Base-by-base conservation (phyloP, 2,329 filamentous ascomycete species). In the Monosporascus sp. region DNA sequence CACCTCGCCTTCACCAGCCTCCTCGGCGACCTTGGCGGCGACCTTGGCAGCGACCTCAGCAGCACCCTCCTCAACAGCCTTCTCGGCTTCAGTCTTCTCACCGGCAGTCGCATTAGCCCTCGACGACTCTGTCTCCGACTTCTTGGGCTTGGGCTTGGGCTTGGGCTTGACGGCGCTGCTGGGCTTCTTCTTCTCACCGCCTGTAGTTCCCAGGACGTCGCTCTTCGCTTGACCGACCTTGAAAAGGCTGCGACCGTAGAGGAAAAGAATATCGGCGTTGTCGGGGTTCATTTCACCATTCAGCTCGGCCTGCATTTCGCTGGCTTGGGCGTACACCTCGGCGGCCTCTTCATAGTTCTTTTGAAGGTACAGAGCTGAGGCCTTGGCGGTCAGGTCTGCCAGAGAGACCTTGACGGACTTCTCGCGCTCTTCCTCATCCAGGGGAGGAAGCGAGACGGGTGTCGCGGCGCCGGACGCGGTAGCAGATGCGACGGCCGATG, bases 141-240 rank as follows among this genome's bases (percentile, higher is more conserved):
- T 75, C 66, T 61, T 70, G 50, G 60, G 67, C 64, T 68, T 74
- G 56, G 66, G 52, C 65, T 68, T 74, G 56, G 66, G 53, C 65
- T 70, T 70, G 49, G 65, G 53, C 65, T 70, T 70, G 49, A 65
- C 65, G 58, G 71, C 63, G 58, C 75, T 68, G 51, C 70, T 68
- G 46, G 74, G 66, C 51, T 70, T 72, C 64, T 78, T 79, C 54
- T 76, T 73, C 72, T 85, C 72, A 65, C 79, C 74, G 67, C 82
- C 70, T 20, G 92, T 88, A 65, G 88, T 88, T 37, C 88, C 94
- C 37, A 99, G 79, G 24, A 99, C 92, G 67, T 97, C 92, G 68
- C 91, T 97, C 72, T 96, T 96, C 70, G 85, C 87, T 69, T 97
- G 89, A 31, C 92, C 94, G 55, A 97, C 88, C 70, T 92, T 92